A percentile compares a stretch with the other conserved stretches of the same genome.
phyloP scores from a whole-genome alignment of 495 filamentous ascomycete genomes.

The Hypoxylon intermedium region DNA sequence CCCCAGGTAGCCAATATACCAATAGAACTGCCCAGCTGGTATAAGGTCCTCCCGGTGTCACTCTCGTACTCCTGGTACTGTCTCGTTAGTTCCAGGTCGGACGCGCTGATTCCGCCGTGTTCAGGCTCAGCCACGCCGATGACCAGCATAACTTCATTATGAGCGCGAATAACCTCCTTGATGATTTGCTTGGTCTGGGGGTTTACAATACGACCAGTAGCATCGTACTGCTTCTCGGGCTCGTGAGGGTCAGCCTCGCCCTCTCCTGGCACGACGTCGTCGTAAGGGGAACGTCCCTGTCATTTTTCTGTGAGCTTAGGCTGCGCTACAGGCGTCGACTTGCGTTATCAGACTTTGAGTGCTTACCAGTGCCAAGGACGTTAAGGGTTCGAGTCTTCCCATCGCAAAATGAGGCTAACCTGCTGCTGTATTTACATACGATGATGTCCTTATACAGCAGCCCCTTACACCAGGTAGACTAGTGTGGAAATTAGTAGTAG shows the following conservation, averaged over 20 bases:
- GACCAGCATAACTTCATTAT: constrained; percentile 65
- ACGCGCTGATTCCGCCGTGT: constrained; percentile 33
- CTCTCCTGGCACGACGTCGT: constrained; percentile 61
- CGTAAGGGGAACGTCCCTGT: constrained; percentile 76
- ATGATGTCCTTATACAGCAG: background rate
- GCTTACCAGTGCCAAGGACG: constrained; percentile 59
- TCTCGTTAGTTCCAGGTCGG: constrained; percentile 35
- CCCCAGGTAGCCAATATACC: constrained; percentile 59
- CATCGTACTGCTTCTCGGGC: constrained; percentile 69
- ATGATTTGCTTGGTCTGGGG: constrained; percentile 59
- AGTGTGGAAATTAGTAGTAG: background rate
- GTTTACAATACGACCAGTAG: constrained; percentile 73
- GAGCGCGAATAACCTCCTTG: constrained; percentile 58
- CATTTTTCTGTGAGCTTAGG: constrained; percentile 12
- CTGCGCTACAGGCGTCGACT: background rate
- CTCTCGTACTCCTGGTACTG: constrained; percentile 50
- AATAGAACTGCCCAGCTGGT: constrained; percentile 46
- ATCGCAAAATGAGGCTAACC: constrained; percentile 38
- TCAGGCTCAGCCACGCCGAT: constrained; percentile 62
- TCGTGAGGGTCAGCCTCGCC: constrained; percentile 56
- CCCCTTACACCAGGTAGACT: too few species aligned
- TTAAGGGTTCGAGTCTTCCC: constrained; percentile 58
- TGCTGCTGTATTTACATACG: constrained; percentile 1
- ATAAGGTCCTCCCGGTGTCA: constrained; percentile 46
- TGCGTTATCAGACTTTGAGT: background rate